These are phyloP conservation scores for Neurospora intermedia DNA, from an alignment of 495 filamentous ascomycete genomes.

Conservation along the genomic window DNA sequence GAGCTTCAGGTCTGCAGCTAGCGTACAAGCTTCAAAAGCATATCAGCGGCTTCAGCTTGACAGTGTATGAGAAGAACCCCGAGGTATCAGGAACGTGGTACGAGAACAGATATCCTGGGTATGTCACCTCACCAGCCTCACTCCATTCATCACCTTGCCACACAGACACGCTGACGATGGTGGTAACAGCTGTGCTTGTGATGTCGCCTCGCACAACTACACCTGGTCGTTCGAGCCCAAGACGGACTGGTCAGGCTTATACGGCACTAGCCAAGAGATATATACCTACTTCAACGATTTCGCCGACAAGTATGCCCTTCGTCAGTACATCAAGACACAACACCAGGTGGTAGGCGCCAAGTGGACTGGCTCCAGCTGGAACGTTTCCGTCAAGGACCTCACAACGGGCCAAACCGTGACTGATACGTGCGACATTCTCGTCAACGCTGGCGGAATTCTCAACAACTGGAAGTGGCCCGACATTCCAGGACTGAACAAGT, in stretches of 20 bases:
- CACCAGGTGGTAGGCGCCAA: constrained; percentile 19
- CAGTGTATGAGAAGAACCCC: neutral
- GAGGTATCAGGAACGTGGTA: neutral
- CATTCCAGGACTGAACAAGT: constrained; percentile 31
- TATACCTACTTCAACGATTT: constrained; percentile 24
- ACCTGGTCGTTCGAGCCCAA: constrained; percentile 32
- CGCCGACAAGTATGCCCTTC: constrained; percentile 22
- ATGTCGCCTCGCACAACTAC: constrained; percentile 10
- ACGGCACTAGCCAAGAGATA: constrained; percentile 22
- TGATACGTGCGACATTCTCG: neutral
- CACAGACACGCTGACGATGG: neutral
- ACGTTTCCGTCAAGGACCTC: neutral
- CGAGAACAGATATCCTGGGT: neutral
- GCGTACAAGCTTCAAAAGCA: constrained; percentile 17
- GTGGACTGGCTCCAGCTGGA: constrained; percentile 13
- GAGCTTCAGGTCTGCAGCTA: constrained; percentile 19
- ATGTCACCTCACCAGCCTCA: neutral
- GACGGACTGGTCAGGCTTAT: constrained; percentile 29
- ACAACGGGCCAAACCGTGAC: neutral
- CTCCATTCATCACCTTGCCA: neutral
- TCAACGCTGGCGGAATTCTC: neutral
- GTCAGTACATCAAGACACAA: constrained; percentile 20
- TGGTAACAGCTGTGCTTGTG: neutral
- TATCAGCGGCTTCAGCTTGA: neutral
- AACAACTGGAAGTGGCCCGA: constrained; percentile 32